Evolutionary conservation across 2,329 filamentous ascomycete genomes (phyloP), one percentile per base, ranked within the genome.

Genomic region (Pseudomassariella vexata): DNA sequence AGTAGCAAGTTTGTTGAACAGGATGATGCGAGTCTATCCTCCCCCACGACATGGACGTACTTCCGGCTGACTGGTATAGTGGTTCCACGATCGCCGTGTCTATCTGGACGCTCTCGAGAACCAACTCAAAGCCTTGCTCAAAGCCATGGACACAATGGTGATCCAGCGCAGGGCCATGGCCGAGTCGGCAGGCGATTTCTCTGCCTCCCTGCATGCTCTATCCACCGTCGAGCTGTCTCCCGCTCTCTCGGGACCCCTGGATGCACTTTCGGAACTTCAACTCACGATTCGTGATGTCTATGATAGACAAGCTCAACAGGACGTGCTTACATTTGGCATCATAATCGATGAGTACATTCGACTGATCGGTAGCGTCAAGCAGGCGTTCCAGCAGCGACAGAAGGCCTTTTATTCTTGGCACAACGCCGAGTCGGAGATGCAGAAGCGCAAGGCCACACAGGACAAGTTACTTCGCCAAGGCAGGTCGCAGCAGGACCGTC

Each of bases 331-430:
- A 0, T 79, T 98, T 43, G 92, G 92, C 22, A 96, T 96, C 52
- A 94, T 94, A 25, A 89, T 98, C 41, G 92, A 98, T 44, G 92
- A 98, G 62, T 98, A 98, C 61, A 94, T 98, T 47, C 86, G 92
- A 5, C 65, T 98, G 25, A 96, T 98, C 47, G 87, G 88, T 19
- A 94, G 85, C 34, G 85, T 96, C 39, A 98, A 98, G 68, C 85
- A 83, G 40, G 86, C 92, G 0, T 98, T 98, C 53, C 65, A 73
- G 21, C 89, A 95, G 59, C 81, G 92, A 35, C 92, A 98, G 57
- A 95, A 95, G 59, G 85, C 89, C 2, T 98, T 92, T 54, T 86
- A 96, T 56, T 80, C 84, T 25, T 98, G 92, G 90, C 89, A 95
- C 55, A 65, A 76, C 3, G 89, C 92, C 6, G 92, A 98, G 54